These are phyloP conservation scores for Coffea humblotiana DNA, from an alignment of 305 asterid genomes.

Conservation along the genomic window DNA sequence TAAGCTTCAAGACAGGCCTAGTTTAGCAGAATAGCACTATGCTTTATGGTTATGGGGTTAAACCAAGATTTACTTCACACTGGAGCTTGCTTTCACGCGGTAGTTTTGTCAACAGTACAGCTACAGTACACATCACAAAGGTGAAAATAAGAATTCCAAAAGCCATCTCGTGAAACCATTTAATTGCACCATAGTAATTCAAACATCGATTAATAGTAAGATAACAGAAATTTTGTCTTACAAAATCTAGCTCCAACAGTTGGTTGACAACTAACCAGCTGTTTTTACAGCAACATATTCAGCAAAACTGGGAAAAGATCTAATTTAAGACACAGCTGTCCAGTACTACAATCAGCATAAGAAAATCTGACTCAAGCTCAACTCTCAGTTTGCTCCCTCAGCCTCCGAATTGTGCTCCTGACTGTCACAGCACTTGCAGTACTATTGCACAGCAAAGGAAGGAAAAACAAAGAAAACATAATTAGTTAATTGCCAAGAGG, in stretches of 20 bases:
- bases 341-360: neutral
- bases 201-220: neutral
- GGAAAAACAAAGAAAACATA: neutral
- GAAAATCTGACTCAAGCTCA: slow-evolving; percentile 22
- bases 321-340: neutral
- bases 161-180: no score
- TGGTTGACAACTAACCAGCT: neutral
- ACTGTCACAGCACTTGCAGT: slow-evolving; percentile 91
- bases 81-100: no score
- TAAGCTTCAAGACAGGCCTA: no score
- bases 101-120: no score
- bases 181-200: neutral
- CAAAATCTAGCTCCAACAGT: neutral
- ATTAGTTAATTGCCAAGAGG: neutral
- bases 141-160: neutral
- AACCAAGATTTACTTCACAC: no score
- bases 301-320: neutral
- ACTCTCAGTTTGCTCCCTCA: slow-evolving; percentile 85
- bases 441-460: slow-evolving; percentile 40
- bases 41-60: no score
- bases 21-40: no score
- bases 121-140: neutral
- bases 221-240: neutral
- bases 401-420: slow-evolving; percentile 84
- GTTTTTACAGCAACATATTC: neutral